Evolutionary conservation across 768 basidiomycete species (phyloP), one percentile per base, ranked within the genome.

Genomic region (Russula brevipes): DNA sequence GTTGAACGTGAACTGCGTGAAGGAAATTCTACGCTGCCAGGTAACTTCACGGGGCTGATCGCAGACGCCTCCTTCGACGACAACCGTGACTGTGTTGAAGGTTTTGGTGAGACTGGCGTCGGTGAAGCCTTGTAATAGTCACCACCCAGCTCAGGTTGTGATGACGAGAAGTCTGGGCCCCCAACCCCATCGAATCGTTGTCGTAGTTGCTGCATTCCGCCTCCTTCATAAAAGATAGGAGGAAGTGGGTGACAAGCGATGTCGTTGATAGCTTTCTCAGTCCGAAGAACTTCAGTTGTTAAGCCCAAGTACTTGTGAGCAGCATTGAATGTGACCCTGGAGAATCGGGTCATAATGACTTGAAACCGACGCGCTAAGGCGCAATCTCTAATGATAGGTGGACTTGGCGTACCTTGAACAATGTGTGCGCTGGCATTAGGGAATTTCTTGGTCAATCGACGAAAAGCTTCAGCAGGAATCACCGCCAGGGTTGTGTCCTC

Each of bases 401-500:
- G n/a, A 30, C 2, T 35, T 49, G 6, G 64, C 72, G 41, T 70
- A 86, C 94, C 93, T 83, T 95, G 92, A 0, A 97, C 93, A 62
- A 98, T 94, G 69, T 95, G 94, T 4, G 95, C 94, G 42, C 94
- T 91, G 3, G 97, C 94, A 70, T 98, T 98, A 0, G 97, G 97
- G 69, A 89, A 97, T 72, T 96, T 94, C 76, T 95, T 92, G 3
- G 96, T 98, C 45, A 99, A 77, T 54, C 94, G 81, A 59, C 89
- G 81, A 76, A 99, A 99, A 4, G 96, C 97, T 73, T 98, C 94
- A 2, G 97, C 96, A 31, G 97, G 97, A 59, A 99, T 98, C 10
- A 99, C 96, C n/a, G 96, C 97, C 19, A 99, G 78, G 2, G 97
- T 98, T 5, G 91, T 91, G 70, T 99, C 97, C 58, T 91, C 89